phyloP scores from a whole-genome alignment of 139 green algal genomes.

The Ettlia oleoabundans region DNA sequence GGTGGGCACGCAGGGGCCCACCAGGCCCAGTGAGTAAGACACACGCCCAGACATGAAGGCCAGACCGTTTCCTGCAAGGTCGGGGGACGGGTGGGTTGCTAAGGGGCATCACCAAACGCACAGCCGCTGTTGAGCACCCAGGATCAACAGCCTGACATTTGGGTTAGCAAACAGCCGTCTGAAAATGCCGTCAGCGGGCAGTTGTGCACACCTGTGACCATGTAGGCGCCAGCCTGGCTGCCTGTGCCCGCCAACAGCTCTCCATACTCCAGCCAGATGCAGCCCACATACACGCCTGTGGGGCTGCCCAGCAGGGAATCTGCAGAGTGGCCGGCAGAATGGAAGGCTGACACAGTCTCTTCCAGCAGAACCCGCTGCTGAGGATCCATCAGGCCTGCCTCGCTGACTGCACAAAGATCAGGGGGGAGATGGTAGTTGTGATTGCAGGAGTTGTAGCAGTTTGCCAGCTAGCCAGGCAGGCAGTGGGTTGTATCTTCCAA shows the following conservation, averaged over 20 bases:
- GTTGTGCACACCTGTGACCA: slow-evolving; percentile 62
- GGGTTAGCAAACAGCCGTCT: neutral
- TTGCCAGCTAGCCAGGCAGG: too few species aligned
- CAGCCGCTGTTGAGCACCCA: too few species aligned
- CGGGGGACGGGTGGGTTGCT: too few species aligned
- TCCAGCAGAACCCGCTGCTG: slow-evolving; percentile 82
- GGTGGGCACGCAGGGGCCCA: slow-evolving; percentile 77
- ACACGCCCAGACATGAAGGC: slow-evolving; percentile 71
- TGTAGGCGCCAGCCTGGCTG: slow-evolving; percentile 66
- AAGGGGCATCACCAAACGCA: too few species aligned
- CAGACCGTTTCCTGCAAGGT: slow-evolving; percentile 66
- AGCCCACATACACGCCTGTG: slow-evolving; percentile 73
- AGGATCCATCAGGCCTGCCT: slow-evolving; percentile 81
- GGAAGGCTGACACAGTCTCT: slow-evolving; percentile 43
- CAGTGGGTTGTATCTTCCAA: too few species aligned
- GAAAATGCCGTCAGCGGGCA: neutral
- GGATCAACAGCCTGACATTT: too few species aligned
- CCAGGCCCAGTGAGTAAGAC: slow-evolving; percentile 81
- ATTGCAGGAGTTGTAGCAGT: too few species aligned
- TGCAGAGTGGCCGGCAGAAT: slow-evolving; percentile 12
- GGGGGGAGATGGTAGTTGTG: neutral
- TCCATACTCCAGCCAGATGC: slow-evolving; percentile 78
- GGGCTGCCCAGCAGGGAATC: slow-evolving; percentile 47
- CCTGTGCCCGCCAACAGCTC: slow-evolving; percentile 63
- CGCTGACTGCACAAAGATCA: slow-evolving; percentile 26